phyloP scores from a whole-genome alignment of 495 filamentous ascomycete genomes.

The Terfezia boudieri region DNA sequence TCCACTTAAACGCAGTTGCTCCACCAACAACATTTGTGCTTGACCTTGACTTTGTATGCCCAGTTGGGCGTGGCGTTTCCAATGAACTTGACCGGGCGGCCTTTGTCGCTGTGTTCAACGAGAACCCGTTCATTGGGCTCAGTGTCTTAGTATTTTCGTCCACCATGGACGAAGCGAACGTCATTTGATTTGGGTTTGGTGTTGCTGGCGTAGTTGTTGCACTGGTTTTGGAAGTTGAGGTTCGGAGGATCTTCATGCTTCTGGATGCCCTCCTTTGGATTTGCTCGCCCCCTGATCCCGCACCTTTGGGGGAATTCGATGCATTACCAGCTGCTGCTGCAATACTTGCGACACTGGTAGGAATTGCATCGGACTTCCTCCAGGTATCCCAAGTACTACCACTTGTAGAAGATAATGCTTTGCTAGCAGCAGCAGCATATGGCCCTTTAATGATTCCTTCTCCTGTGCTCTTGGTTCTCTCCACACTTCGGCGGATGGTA shows the following conservation, averaged over 20 bases:
- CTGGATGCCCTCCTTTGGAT: slow-evolving; percentile 4
- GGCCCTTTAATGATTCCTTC: slow-evolving; percentile 23
- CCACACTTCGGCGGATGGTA: too few species aligned
- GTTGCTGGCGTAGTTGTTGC: too few species aligned
- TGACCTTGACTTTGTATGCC: slow-evolving; percentile 25
- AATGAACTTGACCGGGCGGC: slow-evolving; percentile 10
- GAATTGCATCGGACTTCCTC: slow-evolving; percentile 4
- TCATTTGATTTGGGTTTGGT: too few species aligned
- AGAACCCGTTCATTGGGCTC: slow-evolving; percentile 8
- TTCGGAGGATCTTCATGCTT: slow-evolving; percentile 17
- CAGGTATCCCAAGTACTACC: slow-evolving; percentile 12
- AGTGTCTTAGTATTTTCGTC: slow-evolving; percentile 6
- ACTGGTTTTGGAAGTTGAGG: slow-evolving; percentile 13
- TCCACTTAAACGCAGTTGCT: slow-evolving; percentile 92
- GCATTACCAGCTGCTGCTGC: too few species aligned
- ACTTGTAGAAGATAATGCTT: neutral
- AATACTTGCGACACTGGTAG: too few species aligned
- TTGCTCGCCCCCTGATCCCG: neutral
- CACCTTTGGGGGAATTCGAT: neutral
- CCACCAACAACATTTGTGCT: slow-evolving; percentile 61
- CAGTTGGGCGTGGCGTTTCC: slow-evolving; percentile 20
- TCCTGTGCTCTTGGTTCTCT: slow-evolving; percentile 26
- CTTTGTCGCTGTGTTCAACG: slow-evolving; percentile 12
- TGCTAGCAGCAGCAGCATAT: slow-evolving; percentile 14
- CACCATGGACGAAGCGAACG: slow-evolving; percentile 4